Base-by-base conservation (phyloP, 2,329 filamentous ascomycete species). In the Cryphonectria carpinicola region DNA sequence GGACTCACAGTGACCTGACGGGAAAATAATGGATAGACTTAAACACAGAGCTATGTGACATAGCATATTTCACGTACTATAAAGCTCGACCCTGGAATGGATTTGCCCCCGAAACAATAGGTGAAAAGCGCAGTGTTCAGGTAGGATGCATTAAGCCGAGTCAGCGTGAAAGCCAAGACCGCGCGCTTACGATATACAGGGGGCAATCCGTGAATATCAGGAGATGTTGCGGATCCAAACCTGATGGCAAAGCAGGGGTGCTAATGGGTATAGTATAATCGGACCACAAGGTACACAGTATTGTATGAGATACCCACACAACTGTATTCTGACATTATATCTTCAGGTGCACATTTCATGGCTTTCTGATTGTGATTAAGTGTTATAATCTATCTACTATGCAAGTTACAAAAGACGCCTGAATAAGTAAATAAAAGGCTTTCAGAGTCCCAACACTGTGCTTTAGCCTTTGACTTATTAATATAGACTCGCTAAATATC, bases 181-280 rank as follows among this genome's bases (percentile, higher is more conserved):
- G 49, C 49, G 49, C 49, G 49, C 49, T 54, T 54, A n/a, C 49
- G 49, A 54, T 54, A 54, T 54, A 54, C 49, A 52, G 22, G 49
- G 49, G 46, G 13, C 0, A 54, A 54, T 14, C 49, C 49, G 49
- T 13, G 49, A 25, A 25, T 10, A 54, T 54, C 49, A 54, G n/a
- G 49, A 54, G 49, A 25, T 54, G 10, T 54, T 13, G n/a, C 1
- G 22, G 11, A 54, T 54, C 4, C 25, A 54, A 14, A 25, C 49
- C 49, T 25, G 8, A 54, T 54, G 5, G 3, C 14, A 4, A 54
- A 54, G 8, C 49, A 54, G 49, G 49, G 49, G 49, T 54, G n/a
- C 49, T 54, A n/a, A 54, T 54, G 49, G 49, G 49, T n/a, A 17
- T 25, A 22, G 49, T n/a, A 25, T 25, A 25, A 52, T 22, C 10